Base-by-base conservation (phyloP, 805 yeast species). In the Kodamaea neixiangensis region DNA sequence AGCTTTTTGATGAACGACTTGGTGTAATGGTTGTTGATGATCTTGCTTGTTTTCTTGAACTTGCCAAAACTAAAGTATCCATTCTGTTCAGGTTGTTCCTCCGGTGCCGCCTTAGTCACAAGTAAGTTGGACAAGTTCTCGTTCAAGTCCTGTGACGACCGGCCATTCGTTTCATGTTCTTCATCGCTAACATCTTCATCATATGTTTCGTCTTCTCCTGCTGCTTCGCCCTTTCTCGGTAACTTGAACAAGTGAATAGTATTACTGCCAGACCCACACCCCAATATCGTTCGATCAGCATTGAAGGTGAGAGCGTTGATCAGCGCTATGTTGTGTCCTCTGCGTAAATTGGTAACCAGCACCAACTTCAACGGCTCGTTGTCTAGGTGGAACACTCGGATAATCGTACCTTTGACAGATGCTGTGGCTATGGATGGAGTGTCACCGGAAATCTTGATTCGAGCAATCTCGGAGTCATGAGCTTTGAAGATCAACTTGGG, bases 181-280 rank as follows among this genome's bases (percentile, higher is more conserved):
- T 58, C 60, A 5, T 48, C 55, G 18, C 50, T 44, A 15, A 54
- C 51, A 9, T 45, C 41, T 11, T 47, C 52, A 37, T 33, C 48
- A 19, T 47, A 52, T 7, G 44, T 51, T 5, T 53, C 54, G 3
- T 48, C 55, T 17, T 19, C 17, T 37, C 35, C 50, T 15, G 44
- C 53, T 5, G 46, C 52, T 5, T 53, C 54, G 3, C 49, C 55
- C 10, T 50, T 44, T 19, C 19, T 37, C 13, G 52, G 9, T 35
- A 74, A 45, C 33, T 58, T 58, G 55, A 73, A 75, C 19, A 75
- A 62, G 51, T 75, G 79, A n/a, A 75, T 64, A 2, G 79, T 74
- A 43, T 68, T 68, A 50, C 64, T 66, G 20, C 71, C 76, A 3
- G 75, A 69, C 6, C 71, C 75, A 52, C 76, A 72, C 4, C 73